These are phyloP conservation scores for Cronartium quercuum DNA, from an alignment of 1,284 basidiomycete genomes.

Conservation along the genomic window DNA sequence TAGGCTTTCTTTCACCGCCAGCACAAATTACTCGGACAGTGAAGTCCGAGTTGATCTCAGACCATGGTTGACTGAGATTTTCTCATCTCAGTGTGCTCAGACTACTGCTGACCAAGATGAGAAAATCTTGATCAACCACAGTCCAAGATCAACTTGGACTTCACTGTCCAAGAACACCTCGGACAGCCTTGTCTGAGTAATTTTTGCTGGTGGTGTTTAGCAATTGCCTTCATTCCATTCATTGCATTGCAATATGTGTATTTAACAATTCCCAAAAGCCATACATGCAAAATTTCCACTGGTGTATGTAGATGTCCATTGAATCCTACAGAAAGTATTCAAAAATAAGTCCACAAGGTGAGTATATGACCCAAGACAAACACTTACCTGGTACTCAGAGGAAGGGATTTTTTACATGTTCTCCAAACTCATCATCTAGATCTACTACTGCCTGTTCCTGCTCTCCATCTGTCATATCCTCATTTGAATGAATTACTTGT, in stretches of 20 bases:
- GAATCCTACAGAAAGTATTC: conserved; percentile 42
- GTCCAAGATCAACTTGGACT: too few relatives aligned
- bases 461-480: not conserved
- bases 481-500: not conserved
- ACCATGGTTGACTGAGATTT: too few relatives aligned
- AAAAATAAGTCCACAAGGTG: not conserved
- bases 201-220: too few relatives aligned
- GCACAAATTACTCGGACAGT: too few relatives aligned
- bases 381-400: not conserved
- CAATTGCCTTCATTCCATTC: not conserved
- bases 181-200: too few relatives aligned
- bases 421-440: not conserved
- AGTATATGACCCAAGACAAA: not conserved
- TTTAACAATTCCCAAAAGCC: not conserved
- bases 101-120: too few relatives aligned
- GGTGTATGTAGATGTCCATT: conserved; percentile 50
- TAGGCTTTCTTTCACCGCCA: too few relatives aligned
- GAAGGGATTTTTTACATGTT: not conserved
- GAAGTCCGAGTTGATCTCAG: too few relatives aligned
- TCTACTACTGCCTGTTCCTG: not conserved
- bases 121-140: too few relatives aligned
- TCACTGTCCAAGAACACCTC: too few relatives aligned
- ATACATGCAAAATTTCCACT: conserved; percentile 44
- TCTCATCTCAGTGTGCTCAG: too few relatives aligned
- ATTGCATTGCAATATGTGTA: not conserved